Base-by-base conservation (phyloP, 345 rosid genomes). In the Pistacia integerrima region DNA sequence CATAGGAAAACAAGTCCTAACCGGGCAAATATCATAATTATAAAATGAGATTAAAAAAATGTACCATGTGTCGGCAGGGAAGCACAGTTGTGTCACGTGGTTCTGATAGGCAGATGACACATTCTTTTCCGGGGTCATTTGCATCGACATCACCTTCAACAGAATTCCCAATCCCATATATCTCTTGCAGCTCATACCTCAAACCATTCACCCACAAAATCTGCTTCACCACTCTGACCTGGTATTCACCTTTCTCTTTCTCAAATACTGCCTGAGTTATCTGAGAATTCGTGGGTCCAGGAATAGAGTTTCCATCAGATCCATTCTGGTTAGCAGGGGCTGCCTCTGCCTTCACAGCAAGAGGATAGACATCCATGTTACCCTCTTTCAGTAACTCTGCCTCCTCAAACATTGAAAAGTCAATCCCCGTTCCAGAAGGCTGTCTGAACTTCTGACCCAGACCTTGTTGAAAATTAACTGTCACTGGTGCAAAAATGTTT, bases 61-160 rank as follows among this genome's bases (percentile, higher is more conserved):
- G 84, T 82, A 95, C 98, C 99, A 96, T 93, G 84, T 96, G 99
- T 57, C 99, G 86, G 84, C 99, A 96, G 11, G 98, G 99, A 81
- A 96, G 97, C 72, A 93, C 92, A 14, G 99, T 92, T 2, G 97
- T 96, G 73, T 93, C 97, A 51, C 97, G 88, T 64, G 93, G 94
- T 77, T 96, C 99, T 14, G 98, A 90, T 74, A 96, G 81, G 87
- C 99, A 96, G 62, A 93, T 93, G 25, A 96, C 98, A 4, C 99
- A 96, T 82, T 96, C 99, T 82, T 93, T 95, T 54, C 97, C 98
- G 0, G 87, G 82, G 63, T 96, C 98, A 79, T 87, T 92, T 59
- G 85, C 93, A 76, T 90, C 94, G 2, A 84, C 86, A 61, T 88
- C 92, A 2, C 87, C 89, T 18, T 90, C 94, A 13, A 91, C 90